Evolutionary conservation across 2,329 filamentous ascomycete species (phyloP).

Genomic region (Colletotrichum somersetense): DNA sequence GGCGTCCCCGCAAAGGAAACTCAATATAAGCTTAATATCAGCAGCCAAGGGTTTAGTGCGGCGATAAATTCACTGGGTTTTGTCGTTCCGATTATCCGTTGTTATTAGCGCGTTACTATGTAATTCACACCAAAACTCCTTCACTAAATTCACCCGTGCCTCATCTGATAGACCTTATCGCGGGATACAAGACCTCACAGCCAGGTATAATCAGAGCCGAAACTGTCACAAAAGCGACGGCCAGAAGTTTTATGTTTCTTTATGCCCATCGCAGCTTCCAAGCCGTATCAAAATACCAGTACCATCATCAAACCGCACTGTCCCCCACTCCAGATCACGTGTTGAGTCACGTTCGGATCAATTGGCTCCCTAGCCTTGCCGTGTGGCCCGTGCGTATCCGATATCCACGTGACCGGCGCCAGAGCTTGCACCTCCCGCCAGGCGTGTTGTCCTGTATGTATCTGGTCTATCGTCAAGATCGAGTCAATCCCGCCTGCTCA

Average conservation of each 20-base stretch:
- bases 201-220: neutral
- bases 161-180: neutral
- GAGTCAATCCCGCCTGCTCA: constrained; percentile 39
- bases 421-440: constrained; percentile 40
- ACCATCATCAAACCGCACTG: neutral
- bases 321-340: neutral
- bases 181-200: neutral
- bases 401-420: constrained; percentile 40
- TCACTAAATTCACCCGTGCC: neutral
- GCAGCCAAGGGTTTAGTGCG: neutral
- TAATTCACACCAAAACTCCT: neutral
- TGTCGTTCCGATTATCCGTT: neutral
- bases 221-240: neutral
- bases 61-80: neutral
- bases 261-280: neutral
- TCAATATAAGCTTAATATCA: neutral
- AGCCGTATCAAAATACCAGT: neutral
- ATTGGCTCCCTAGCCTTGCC: neutral
- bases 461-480: constrained; percentile 36
- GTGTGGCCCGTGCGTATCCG: constrained; percentile 19
- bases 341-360: constrained; percentile 22
- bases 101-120: neutral
- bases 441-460: constrained; percentile 37
- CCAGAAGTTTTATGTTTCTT: neutral
- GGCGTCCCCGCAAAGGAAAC: neutral